These are phyloP conservation scores for Chimonanthus praecox DNA, from an alignment of 164 flowering plant genomes.

Conservation along the genomic window DNA sequence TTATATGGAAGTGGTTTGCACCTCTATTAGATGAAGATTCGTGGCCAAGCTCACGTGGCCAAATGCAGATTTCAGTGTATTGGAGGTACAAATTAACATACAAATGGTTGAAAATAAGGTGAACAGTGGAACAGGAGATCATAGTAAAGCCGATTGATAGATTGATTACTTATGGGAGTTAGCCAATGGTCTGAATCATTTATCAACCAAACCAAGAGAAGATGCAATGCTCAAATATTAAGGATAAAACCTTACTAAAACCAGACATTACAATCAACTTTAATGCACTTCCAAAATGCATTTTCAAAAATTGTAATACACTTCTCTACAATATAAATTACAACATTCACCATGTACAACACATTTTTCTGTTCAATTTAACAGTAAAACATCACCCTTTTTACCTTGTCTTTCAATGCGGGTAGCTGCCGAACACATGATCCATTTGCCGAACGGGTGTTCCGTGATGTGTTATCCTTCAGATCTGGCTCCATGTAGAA, in stretches of 20 bases:
- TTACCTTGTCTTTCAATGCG: slow-evolving; percentile 38
- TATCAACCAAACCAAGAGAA: no score
- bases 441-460: slow-evolving; percentile 7
- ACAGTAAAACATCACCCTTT: slow-evolving; percentile 44
- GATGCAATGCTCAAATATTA: neutral
- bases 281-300: neutral
- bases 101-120: no score
- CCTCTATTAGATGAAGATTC: no score
- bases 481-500: slow-evolving; percentile 48
- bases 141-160: no score
- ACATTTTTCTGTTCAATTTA: neutral
- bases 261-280: neutral
- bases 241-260: neutral
- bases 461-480: slow-evolving; percentile 16
- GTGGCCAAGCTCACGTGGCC: no score
- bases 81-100: no score
- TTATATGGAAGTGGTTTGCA: no score
- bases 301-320: slow-evolving; percentile 9
- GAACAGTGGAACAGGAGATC: no score
- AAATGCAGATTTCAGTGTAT: no score
- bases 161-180: no score
- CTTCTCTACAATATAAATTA: slow-evolving; percentile 11
- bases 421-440: slow-evolving; percentile 25
- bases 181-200: no score
- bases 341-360: slow-evolving; percentile 20